Evolutionary conservation across 371 early-diverging fungal species (phyloP).

Genomic region (Lichtheimia hyalospora): DNA sequence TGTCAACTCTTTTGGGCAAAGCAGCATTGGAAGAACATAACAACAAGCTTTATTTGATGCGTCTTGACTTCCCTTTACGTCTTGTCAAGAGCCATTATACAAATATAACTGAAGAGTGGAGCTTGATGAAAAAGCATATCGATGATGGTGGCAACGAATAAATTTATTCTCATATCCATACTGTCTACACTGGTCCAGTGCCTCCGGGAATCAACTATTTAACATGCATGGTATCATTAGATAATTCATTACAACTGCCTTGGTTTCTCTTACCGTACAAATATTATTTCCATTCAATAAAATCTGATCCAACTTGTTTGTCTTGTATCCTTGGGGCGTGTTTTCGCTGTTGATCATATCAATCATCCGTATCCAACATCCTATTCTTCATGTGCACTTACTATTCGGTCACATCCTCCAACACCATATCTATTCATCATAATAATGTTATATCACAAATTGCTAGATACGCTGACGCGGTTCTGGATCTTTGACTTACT

Average conservation of each 20-base stretch:
- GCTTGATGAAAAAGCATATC: conserved; percentile 1
- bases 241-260: background rate
- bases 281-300: conserved; percentile 96
- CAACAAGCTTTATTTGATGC: conserved; percentile 77
- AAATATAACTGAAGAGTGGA: conserved; percentile 18
- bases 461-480: background rate
- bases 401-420: conserved; percentile 91
- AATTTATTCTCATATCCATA: background rate
- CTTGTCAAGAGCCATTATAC: conserved; percentile 60
- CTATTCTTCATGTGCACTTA: conserved; percentile 14
- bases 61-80: conserved; percentile 60
- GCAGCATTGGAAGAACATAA: conserved; percentile 14
- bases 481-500: conserved; percentile 56
- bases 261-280: conserved; percentile 74
- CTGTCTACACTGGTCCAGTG: conserved; percentile 17
- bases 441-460: background rate
- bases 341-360: conserved; percentile 54
- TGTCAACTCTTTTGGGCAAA: conserved; percentile 22
- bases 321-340: conserved; percentile 75
- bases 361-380: background rate
- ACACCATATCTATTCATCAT: conserved; percentile 83
- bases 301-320: conserved; percentile 82
- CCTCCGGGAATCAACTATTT: conserved; percentile 48
- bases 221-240: background rate
- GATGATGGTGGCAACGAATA: background rate